Evolutionary conservation across 2,329 filamentous ascomycete species (phyloP), one percentile per base, ranked within the genome.

Genomic region (Grosmannia serpens): DNA sequence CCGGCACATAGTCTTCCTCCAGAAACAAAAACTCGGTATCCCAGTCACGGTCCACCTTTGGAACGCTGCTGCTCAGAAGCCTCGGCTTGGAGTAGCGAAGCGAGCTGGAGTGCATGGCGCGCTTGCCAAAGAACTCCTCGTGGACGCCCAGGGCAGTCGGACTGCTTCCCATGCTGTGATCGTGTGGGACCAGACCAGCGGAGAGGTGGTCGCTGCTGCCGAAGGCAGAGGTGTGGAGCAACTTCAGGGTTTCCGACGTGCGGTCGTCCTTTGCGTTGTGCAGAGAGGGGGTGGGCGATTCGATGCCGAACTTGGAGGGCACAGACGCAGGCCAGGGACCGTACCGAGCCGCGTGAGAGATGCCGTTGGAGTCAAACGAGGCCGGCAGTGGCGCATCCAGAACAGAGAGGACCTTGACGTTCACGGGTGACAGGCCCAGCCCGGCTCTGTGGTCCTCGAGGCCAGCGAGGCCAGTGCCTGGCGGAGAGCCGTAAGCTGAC

Each of bases 311-410:
- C 66, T 92, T 89, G 56, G 90, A 89, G 11, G 94, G 94, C 13
- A 97, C 88, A 0, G 92, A 97, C 0, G 91, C 89, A 9, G 92
- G 91, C 71, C 95, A 91, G 0, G 91, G 90, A 0, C 89, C 94
- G 69, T 91, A 91, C 60, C 90, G 84, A 22, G 92, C 91, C 62
- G 90, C 91, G 70, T 92, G 89, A 13, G 91, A 96, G 57, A 96
- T 89, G 55, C 91, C 92, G 67, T 96, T 94, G 66, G 91, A 95
- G 72, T 97, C 94, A 70, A 97, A 96, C 0, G 92, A 97, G 10
- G 91, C 89, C 1, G 94, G 94, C 10, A 97, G 81, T 20, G 90
- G 91, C 2, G 91, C 94, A 73, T 97, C 92, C 62, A 96, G 81
- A 17, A 95, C 89, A n/a, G 89, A 94, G n/a, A 96, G 71, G 3